These are phyloP conservation scores for Pestalotiopsis sp. DNA, from an alignment of 2,329 filamentous ascomycete genomes.

Conservation along the genomic window DNA sequence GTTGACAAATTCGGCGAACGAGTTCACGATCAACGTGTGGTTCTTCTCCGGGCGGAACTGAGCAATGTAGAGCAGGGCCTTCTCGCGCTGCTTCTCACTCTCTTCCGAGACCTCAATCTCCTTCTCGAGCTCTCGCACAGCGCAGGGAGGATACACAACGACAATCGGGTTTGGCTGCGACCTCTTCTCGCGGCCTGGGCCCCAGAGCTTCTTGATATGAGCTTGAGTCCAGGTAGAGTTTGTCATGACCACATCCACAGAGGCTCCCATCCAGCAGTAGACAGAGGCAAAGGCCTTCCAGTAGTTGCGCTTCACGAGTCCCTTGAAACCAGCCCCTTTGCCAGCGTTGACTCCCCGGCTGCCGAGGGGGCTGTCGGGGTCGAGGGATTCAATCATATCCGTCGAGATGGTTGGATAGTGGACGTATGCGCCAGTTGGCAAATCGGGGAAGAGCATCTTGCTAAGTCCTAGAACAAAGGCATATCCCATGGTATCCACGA, in stretches of 20 bases:
- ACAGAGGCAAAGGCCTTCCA: constrained; percentile 83
- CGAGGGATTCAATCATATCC: constrained; percentile 89
- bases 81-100: constrained; percentile 71
- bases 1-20: constrained; percentile 78
- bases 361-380: constrained; percentile 61
- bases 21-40: constrained; percentile 81
- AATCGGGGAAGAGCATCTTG: constrained; percentile 76
- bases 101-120: constrained; percentile 71
- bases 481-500: constrained; percentile 98
- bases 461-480: constrained; percentile 84
- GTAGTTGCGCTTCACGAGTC: constrained; percentile 75
- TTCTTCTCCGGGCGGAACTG: constrained; percentile 99
- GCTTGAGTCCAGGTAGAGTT: constrained; percentile 93
- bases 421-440: constrained; percentile 91
- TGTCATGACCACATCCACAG: constrained; percentile 93
- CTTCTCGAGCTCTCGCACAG: constrained; percentile 80
- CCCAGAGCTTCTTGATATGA: constrained; percentile 84
- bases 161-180: constrained; percentile 58
- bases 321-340: constrained; percentile 72
- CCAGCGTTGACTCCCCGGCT: constrained; percentile 81
- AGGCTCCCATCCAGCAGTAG: constrained; percentile 81
- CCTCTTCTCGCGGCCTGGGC: constrained; percentile 52
- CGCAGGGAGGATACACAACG: constrained; percentile 89
- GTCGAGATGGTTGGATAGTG: constrained; percentile 99
- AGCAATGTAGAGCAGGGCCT: constrained; percentile 85